phyloP scores from a whole-genome alignment of 2,329 filamentous ascomycete species.

The Pseudogymnoascus sp. region DNA sequence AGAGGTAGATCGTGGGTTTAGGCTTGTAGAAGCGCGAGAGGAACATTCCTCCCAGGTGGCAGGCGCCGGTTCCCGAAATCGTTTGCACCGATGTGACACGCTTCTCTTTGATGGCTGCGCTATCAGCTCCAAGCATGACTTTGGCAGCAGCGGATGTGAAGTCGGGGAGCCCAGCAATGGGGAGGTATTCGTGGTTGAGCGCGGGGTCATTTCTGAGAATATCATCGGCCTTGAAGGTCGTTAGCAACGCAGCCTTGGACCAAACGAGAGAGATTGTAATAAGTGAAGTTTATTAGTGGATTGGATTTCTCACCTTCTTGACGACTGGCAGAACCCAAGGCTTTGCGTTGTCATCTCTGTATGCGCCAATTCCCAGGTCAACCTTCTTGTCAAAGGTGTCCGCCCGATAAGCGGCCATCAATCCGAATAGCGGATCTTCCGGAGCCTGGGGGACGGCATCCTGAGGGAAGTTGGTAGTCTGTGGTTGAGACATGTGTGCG shows the following conservation, averaged over 20 bases:
- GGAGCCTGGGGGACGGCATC: constrained; percentile 80
- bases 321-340: constrained; percentile 96
- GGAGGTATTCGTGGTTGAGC: constrained; percentile 96
- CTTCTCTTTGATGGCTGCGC: constrained; percentile 76
- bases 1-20: constrained; percentile 76
- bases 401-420: constrained; percentile 80
- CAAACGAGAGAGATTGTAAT: constrained; percentile 3
- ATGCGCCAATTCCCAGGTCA: constrained; percentile 86
- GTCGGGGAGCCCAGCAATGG: constrained; percentile 78
- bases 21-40: constrained; percentile 81
- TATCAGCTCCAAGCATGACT: constrained; percentile 73
- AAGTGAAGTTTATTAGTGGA: constrained; percentile 11
- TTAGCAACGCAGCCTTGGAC: not conserved
- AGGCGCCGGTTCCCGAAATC: constrained; percentile 92
- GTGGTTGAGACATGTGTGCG: constrained; percentile 56
- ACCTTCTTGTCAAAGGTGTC: constrained; percentile 76
- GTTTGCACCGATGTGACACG: constrained; percentile 79
- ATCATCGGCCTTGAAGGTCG: constrained; percentile 67
- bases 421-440: constrained; percentile 88
- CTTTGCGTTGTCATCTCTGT: constrained; percentile 90
- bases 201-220: constrained; percentile 80
- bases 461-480: constrained; percentile 62
- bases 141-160: constrained; percentile 89
- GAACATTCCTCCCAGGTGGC: constrained; percentile 91
- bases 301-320: constrained; percentile 65